A percentile compares a stretch with the other conserved stretches of the same genome.
These are phyloP conservation scores for Ensete ventricosum DNA, from an alignment of 176 grass and related monocot species.

Conservation along the genomic window DNA sequence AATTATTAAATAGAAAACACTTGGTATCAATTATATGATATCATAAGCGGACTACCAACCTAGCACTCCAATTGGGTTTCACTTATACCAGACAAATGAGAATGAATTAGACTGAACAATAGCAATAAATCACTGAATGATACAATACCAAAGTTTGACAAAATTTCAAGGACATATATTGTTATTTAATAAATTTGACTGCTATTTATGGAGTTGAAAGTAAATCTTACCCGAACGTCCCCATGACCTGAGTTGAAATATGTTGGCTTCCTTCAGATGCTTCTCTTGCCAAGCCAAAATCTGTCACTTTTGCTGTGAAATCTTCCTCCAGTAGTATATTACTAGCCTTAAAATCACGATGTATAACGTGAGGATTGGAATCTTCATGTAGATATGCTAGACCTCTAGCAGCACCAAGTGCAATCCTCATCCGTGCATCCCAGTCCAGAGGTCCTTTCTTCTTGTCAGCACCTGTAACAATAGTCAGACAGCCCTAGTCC, in stretches of 20 bases:
- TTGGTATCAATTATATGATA: too few relatives aligned
- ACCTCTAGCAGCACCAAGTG: slow-evolving; percentile 89
- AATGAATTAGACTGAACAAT: not conserved
- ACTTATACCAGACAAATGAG: too few relatives aligned
- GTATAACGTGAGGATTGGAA: slow-evolving; percentile 95
- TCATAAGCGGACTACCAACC: too few relatives aligned
- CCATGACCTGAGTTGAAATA: slow-evolving; percentile 88
- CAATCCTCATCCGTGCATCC: slow-evolving; percentile 89
- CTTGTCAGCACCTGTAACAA: slow-evolving; percentile 57
- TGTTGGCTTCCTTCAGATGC: slow-evolving; percentile 64
- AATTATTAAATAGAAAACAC: too few relatives aligned
- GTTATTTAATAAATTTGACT: not conserved
- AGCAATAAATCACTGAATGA: not conserved
- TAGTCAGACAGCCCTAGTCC: not conserved
- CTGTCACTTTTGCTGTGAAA: slow-evolving; percentile 89
- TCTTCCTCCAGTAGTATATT: slow-evolving; percentile 93
- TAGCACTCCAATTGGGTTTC: too few relatives aligned
- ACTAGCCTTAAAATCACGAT: slow-evolving; percentile 89
- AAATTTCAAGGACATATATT: not conserved
- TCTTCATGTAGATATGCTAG: slow-evolving; percentile 92
- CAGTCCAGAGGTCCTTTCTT: slow-evolving; percentile 62
- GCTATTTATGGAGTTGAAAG: not conserved
- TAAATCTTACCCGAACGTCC: slow-evolving; percentile 82
- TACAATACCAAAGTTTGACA: not conserved
- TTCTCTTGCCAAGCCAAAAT: slow-evolving; percentile 98